Conservation (phyloP, 2,329 filamentous ascomycete species). For the Calonectria honghensis region DNA sequence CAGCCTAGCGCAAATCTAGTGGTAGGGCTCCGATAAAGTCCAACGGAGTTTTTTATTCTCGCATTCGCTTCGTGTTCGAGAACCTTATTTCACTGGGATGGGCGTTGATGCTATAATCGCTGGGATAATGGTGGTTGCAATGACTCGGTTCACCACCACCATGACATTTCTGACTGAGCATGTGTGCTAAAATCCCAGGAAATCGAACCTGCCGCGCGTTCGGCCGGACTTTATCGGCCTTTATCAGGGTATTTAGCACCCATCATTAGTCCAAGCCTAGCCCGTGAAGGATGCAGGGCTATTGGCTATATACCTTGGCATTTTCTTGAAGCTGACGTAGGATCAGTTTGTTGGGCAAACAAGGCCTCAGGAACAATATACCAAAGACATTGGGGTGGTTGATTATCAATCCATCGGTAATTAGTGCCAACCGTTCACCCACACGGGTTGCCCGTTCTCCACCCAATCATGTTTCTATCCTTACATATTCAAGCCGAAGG, state of each 20-base stretch:
- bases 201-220: not conserved
- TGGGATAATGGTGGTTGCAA: not conserved
- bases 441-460: not conserved
- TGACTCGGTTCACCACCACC: not conserved
- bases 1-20: conserved; percentile 15
- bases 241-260: not conserved
- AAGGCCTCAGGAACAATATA: not conserved
- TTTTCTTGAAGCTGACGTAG: not conserved
- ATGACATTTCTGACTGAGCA: too few relatives aligned
- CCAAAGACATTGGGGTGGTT: not conserved
- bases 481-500: not conserved
- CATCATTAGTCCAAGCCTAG: not conserved
- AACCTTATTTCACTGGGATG: not conserved
- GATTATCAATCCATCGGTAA: not conserved
- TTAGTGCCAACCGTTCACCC: not conserved
- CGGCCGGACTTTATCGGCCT: conserved; percentile 8
- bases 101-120: not conserved
- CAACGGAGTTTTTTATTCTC: conserved; percentile 28
- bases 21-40: conserved; percentile 15
- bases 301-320: not conserved
- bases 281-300: not conserved
- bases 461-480: not conserved
- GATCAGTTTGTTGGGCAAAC: not conserved
- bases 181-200: not conserved
- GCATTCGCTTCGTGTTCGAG: not conserved